Evolutionary conservation across 75 land plant genomes (phyloP), one percentile per base, ranked within the genome.

Genomic region (Sequoiadendron giganteum): DNA sequence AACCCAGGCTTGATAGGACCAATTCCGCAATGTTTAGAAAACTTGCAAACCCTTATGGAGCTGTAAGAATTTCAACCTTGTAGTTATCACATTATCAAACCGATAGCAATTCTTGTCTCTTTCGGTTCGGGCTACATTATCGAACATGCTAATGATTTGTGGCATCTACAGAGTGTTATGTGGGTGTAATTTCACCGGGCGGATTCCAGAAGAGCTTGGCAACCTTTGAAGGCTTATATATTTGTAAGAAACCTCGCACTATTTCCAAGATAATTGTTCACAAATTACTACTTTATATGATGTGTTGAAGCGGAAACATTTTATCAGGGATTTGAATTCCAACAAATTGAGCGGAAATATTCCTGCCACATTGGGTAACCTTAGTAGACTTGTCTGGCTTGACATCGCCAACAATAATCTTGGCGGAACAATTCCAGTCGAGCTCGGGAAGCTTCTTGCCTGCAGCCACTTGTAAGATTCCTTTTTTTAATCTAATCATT

Each of bases 331-430:
- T 15, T 85, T 95, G 86, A 93, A 95, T 42, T 90, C 93, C 34
- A 95, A 95, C 86, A 92, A 93, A 77, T 90, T 95, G 54, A 89
- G 88, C 15, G 94, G 97, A 25, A 36, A 40, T 14, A 92, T 95
- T 88, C 97, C 97, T 32, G 85, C 95, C 58, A 88, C 92, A 45
- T 52, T 95, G 76, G 97, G 97, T 34, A 91, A 86, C 14, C 95
- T 95, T 30, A 89, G 92, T 16, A 92, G 95, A 16, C 89, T 96
- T 19, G 90, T 89, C 87, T 94, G 95, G 95, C 87, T 93, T 0
- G 96, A 95, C 76, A 38, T 95, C 21, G 92, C 92, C 10, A 91
- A 93, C 65, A 95, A 95, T 73, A 89, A 91, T 89, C 83, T 95
- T 75, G 92, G 86, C 87, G 97, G 95, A 55, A 0, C 86, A 4